Conservation (phyloP, 495 filamentous ascomycete genomes). For the Annulohypoxylon nitens region DNA sequence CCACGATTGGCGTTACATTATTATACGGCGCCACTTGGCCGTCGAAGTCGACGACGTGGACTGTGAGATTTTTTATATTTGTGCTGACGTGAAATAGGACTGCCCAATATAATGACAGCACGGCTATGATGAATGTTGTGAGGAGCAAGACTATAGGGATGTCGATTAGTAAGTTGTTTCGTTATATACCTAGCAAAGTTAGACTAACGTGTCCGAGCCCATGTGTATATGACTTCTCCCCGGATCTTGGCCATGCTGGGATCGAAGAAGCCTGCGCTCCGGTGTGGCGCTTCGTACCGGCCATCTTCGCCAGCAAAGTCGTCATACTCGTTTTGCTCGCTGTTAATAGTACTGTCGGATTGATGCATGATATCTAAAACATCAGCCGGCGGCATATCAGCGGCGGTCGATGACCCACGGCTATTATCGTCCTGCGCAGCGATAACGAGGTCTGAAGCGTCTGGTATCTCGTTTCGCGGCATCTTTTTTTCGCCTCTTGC, state of each 20-base stretch:
- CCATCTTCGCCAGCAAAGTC: constrained; percentile 29
- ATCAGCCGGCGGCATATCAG: background rate
- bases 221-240: constrained; percentile 57
- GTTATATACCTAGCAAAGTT: background rate
- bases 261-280: constrained; percentile 67
- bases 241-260: constrained; percentile 61
- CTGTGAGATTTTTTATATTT: constrained; percentile 61
- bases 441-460: constrained; percentile 31
- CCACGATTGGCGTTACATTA: constrained; percentile 64
- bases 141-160: constrained; percentile 64
- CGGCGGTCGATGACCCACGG: background rate
- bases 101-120: constrained; percentile 74
- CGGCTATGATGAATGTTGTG: constrained; percentile 64
- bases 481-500: constrained; percentile 23
- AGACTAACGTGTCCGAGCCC: constrained; percentile 58
- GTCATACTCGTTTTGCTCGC: constrained; percentile 2
- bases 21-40: constrained; percentile 67
- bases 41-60: constrained; percentile 78
- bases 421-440: constrained; percentile 26
- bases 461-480: constrained; percentile 22
- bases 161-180: constrained; percentile 15
- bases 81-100: constrained; percentile 65
- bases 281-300: constrained; percentile 49
- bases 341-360: constrained; percentile 36
- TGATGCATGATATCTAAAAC: background rate